Conservation (phyloP, 1,284 basidiomycete genomes). For the Puccinia hordei region DNA sequence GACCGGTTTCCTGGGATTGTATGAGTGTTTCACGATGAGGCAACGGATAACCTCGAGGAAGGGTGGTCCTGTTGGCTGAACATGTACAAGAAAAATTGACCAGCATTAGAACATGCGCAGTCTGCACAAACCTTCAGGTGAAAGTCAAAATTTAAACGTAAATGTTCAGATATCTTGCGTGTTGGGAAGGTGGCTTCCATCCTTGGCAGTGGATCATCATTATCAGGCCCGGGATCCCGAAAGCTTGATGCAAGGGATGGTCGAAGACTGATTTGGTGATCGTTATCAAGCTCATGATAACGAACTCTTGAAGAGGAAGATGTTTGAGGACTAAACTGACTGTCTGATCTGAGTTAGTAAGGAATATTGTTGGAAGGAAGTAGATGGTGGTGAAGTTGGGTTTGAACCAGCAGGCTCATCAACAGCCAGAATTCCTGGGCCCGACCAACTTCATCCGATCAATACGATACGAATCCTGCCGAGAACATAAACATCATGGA, state of each 20-base stretch:
- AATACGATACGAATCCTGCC: too few relatives aligned
- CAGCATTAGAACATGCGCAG: neutral
- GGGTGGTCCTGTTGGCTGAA: slow-evolving; percentile 33
- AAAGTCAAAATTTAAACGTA: neutral
- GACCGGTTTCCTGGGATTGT: neutral
- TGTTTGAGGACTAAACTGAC: neutral
- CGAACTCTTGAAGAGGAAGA: neutral
- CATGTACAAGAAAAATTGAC: neutral
- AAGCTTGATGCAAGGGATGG: neutral
- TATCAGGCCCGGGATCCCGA: neutral
- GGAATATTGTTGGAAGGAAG: neutral
- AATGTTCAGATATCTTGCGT: slow-evolving; percentile 56
- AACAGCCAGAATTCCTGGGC: too few relatives aligned
- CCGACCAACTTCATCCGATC: too few relatives aligned
- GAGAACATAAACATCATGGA: too few relatives aligned
- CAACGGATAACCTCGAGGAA: neutral
- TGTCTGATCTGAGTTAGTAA: neutral
- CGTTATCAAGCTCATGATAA: neutral
- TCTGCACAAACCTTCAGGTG: neutral
- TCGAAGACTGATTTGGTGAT: neutral
- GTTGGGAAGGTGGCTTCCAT: slow-evolving; percentile 63
- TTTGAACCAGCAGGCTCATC: too few relatives aligned
- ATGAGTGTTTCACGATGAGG: neutral
- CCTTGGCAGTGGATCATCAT: slow-evolving; percentile 15
- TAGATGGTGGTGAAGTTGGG: too few relatives aligned